Percentiles rank a stretch among this genome's conserved stretches.
Evolutionary conservation across 495 filamentous ascomycete genomes (phyloP).

Genomic region (Penicillium taxi): DNA sequence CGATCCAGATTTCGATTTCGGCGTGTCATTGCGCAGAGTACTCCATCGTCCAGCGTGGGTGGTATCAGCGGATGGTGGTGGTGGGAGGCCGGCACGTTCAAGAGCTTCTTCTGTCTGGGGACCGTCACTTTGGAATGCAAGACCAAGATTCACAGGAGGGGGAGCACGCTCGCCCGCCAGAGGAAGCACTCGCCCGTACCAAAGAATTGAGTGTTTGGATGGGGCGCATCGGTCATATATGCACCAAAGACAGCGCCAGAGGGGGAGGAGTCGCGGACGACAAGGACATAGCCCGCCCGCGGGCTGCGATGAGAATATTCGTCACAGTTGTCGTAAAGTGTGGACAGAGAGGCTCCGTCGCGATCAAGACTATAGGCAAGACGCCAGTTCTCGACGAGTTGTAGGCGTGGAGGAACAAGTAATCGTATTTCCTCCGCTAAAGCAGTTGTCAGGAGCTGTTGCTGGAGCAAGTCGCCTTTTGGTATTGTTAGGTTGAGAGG

Average conservation of each 20-base stretch:
- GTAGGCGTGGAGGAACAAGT: constrained; percentile 75
- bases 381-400: constrained; percentile 79
- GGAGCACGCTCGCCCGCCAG: constrained; percentile 70
- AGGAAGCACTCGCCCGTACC: constrained; percentile 98
- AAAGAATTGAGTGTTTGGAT: constrained; percentile 75
- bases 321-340: constrained; percentile 73
- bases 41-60: constrained; percentile 63
- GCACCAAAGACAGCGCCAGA: constrained; percentile 72
- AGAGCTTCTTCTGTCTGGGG: constrained; percentile 31
- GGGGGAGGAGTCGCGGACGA: constrained; percentile 61
- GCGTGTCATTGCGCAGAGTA: constrained; percentile 46
- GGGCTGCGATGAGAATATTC: constrained; percentile 51
- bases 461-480: constrained; percentile 27
- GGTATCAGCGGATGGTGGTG: constrained; percentile 68
- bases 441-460: constrained; percentile 54
- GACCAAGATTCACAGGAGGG: constrained; percentile 37
- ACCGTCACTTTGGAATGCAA: constrained; percentile 34
- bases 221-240: constrained; percentile 82
- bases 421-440: constrained; percentile 92
- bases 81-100: constrained; percentile 47
- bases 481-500: constrained; percentile 41
- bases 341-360: constrained; percentile 78
- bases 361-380: constrained; percentile 87
- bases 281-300: constrained; percentile 77
- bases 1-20: constrained; percentile 16